phyloP scores from a whole-genome alignment of 805 yeast species.

The Kuraishia piskuri region DNA sequence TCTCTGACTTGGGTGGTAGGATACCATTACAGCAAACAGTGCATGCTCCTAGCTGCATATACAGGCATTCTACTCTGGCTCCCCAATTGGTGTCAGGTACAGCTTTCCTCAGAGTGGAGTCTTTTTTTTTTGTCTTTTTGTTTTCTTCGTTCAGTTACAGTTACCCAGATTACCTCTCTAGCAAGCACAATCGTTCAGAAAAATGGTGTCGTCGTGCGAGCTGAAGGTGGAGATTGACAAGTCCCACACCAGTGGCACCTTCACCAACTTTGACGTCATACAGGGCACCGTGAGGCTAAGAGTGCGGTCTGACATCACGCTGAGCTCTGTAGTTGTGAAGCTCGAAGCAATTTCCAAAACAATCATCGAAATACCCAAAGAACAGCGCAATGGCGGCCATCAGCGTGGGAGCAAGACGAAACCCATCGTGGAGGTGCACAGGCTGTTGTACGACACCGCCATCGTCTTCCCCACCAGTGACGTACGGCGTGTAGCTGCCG shows the following conservation, averaged over 20 bases:
- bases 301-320: constrained; percentile 30
- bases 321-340: constrained; percentile 41
- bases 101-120: background rate
- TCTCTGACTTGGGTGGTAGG: background rate
- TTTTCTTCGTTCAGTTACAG: background rate
- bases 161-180: background rate
- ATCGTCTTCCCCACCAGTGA: constrained; percentile 47
- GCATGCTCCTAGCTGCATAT: background rate
- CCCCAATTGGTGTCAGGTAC: too few relatives aligned
- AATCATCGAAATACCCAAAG: constrained; percentile 22
- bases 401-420: background rate
- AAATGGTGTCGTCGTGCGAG: constrained; percentile 5
- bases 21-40: background rate
- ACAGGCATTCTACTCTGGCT: too few relatives aligned
- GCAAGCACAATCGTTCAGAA: background rate
- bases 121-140: background rate
- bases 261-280: constrained; percentile 37
- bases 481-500: constrained; percentile 31
- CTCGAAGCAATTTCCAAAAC: constrained; percentile 40
- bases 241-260: constrained; percentile 24
- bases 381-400: constrained; percentile 1
- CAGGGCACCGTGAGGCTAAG: constrained; percentile 30
- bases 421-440: constrained; percentile 28
- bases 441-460: constrained; percentile 37
- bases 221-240: constrained; percentile 3